Evolutionary conservation across 2,329 filamentous ascomycete genomes (phyloP).

Genomic region (Colletotrichum lindemuthianum): DNA sequence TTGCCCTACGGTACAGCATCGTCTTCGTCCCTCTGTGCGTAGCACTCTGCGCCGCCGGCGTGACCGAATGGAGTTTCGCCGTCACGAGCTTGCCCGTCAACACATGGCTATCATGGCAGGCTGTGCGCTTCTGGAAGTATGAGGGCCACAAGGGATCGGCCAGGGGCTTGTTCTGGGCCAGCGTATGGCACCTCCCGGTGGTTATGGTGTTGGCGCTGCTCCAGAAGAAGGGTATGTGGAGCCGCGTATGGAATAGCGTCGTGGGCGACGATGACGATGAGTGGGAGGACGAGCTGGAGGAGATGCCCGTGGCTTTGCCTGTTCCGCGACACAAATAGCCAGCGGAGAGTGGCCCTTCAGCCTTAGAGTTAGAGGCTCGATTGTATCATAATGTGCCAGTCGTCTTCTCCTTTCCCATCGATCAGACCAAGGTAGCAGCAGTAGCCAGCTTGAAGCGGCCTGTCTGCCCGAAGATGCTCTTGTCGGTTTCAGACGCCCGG

Average conservation of each 20-base stretch:
- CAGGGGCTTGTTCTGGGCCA: slow-evolving; percentile 92
- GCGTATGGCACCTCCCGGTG: slow-evolving; percentile 93
- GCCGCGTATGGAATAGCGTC: slow-evolving; percentile 78
- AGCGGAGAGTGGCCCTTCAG: background rate
- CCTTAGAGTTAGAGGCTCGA: slow-evolving; percentile 1
- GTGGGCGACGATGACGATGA: slow-evolving; percentile 68
- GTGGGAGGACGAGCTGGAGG: slow-evolving; percentile 67
- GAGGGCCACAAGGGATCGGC: slow-evolving; percentile 84
- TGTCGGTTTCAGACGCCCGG: too few species aligned
- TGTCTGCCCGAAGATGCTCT: too few species aligned
- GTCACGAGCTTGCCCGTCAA: slow-evolving; percentile 85
- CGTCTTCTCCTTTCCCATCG: too few species aligned
- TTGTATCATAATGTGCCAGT: slow-evolving; percentile 21
- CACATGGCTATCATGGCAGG: slow-evolving; percentile 83
- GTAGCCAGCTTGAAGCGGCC: too few species aligned
- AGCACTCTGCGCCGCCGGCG: slow-evolving; percentile 78
- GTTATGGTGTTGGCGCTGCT: slow-evolving; percentile 90
- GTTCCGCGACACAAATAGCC: slow-evolving; percentile 14
- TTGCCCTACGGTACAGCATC: slow-evolving; percentile 87
- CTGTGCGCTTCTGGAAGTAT: slow-evolving; percentile 81
- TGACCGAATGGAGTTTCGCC: slow-evolving; percentile 89
- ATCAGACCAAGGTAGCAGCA: too few species aligned
- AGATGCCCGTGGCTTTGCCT: slow-evolving; percentile 43
- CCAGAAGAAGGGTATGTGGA: slow-evolving; percentile 94
- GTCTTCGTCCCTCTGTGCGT: slow-evolving; percentile 88